A percentile compares a stretch with the other conserved stretches of the same genome.
Conservation (phyloP, 768 basidiomycete genomes). For the Lactifluus hygrophoroides region DNA sequence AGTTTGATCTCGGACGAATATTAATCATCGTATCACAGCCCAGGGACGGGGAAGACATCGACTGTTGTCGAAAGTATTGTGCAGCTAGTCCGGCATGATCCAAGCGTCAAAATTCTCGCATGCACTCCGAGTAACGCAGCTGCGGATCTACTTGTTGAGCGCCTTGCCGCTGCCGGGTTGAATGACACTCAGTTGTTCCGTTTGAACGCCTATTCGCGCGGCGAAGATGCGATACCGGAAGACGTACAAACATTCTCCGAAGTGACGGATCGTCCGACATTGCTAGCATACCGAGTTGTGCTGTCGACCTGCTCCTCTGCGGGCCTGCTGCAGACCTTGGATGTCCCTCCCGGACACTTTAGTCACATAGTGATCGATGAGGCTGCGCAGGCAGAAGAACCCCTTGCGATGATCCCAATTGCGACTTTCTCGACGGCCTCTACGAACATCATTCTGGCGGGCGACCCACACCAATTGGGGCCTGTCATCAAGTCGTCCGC, state of each 20-base stretch:
- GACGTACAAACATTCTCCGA: conserved; percentile 30
- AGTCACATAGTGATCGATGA: conserved; percentile 57
- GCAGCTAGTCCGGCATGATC: conserved; percentile 25
- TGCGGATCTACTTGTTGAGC: conserved; percentile 27
- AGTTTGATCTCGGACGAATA: too few species aligned
- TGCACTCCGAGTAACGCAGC: conserved; percentile 32
- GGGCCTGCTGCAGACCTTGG: conserved; percentile 38
- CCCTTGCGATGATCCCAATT: conserved; percentile 41
- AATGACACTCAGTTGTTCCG: conserved; percentile 36
- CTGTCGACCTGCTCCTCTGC: conserved; percentile 52
- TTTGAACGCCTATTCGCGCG: conserved; percentile 41
- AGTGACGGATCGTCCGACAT: conserved; percentile 27
- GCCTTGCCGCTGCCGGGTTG: conserved; percentile 20
- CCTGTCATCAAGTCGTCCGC: conserved; percentile 29
- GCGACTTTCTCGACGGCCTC: conserved; percentile 25
- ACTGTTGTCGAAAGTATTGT: conserved; percentile 31
- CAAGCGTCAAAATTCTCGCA: conserved; percentile 25
- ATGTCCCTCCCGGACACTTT: conserved; percentile 45
- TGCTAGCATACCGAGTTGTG: conserved; percentile 41
- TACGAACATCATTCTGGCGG: conserved; percentile 33
- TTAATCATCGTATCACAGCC: conserved; percentile 22
- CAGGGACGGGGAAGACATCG: conserved; percentile 35
- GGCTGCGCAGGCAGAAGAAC: conserved; percentile 56
- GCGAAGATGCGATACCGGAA: conserved; percentile 29
- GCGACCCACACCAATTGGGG: conserved; percentile 32